Conservation (phyloP, 2,329 filamentous ascomycete genomes). For the Colletotrichum destructivum region DNA sequence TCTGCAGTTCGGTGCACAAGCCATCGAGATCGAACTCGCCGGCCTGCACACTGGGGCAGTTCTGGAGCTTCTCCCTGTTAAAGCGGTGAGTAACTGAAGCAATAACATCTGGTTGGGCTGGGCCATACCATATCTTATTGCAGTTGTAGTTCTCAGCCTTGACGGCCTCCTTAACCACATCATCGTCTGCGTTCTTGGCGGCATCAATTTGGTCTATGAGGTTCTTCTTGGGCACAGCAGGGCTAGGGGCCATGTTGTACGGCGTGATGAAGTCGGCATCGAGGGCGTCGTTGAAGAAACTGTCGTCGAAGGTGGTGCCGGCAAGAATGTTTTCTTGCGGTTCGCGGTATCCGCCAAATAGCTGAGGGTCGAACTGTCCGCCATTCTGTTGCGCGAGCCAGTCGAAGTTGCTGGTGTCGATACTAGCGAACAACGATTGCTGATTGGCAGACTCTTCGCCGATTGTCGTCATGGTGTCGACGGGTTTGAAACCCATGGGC, state of each 20-base stretch:
- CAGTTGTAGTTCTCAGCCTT: conserved; percentile 78
- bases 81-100: conserved; percentile 57
- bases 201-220: conserved; percentile 85
- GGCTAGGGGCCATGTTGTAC: conserved; percentile 76
- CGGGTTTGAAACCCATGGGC: conserved; percentile 74
- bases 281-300: conserved; percentile 82
- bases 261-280: conserved; percentile 86
- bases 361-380: conserved; percentile 89
- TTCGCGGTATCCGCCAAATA: conserved; percentile 95
- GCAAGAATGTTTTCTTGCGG: conserved; percentile 85
- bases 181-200: conserved; percentile 79
- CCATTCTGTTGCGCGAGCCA: conserved; percentile 86
- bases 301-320: conserved; percentile 79
- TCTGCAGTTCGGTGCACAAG: conserved; percentile 91
- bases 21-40: conserved; percentile 95
- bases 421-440: conserved; percentile 53
- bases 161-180: conserved; percentile 59
- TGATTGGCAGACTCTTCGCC: conserved; percentile 70
- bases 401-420: conserved; percentile 74
- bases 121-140: conserved; percentile 90
- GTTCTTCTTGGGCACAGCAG: conserved; percentile 72
- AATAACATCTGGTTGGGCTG: not conserved
- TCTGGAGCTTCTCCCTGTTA: conserved; percentile 88
- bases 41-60: conserved; percentile 87
- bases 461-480: conserved; percentile 75